Percentiles rank a stretch among this genome's conserved stretches.
These are phyloP conservation scores for Kodamaea leandrae DNA, from an alignment of 805 yeast species.

Conservation along the genomic window DNA sequence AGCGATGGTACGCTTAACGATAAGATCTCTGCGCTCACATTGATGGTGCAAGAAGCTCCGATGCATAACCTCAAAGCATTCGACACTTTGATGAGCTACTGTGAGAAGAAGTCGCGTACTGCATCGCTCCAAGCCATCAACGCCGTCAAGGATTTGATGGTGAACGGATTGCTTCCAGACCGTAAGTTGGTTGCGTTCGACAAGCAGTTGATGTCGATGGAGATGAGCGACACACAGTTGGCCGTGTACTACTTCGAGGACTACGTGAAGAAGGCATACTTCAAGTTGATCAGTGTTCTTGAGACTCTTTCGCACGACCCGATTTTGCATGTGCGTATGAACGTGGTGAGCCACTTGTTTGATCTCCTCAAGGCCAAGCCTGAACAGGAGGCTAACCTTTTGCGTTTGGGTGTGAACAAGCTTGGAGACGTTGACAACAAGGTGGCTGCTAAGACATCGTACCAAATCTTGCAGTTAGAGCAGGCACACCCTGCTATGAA, in stretches of 20 bases:
- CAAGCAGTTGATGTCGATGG: conserved; percentile 58
- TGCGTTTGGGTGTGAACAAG: conserved; percentile 87
- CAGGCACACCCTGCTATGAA: conserved; percentile 97
- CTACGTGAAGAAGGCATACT: conserved; percentile 72
- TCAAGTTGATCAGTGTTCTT: conserved; percentile 69
- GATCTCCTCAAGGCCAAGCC: conserved; percentile 83
- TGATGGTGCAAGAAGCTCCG: conserved; percentile 93
- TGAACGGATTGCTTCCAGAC: conserved; percentile 81
- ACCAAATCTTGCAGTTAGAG: conserved; percentile 71
- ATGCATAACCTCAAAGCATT: conserved; percentile 81
- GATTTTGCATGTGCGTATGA: conserved; percentile 81
- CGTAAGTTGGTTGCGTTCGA: conserved; percentile 78
- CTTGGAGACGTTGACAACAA: conserved; percentile 90
- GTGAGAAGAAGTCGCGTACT: conserved; percentile 89
- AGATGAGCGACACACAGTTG: conserved; percentile 45
- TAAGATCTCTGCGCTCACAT: conserved; percentile 91
- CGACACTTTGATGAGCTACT: conserved; percentile 71
- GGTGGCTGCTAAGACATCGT: conserved; percentile 86
- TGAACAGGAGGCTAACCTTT: conserved; percentile 91
- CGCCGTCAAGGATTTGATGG: conserved; percentile 83
- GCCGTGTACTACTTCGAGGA: conserved; percentile 87
- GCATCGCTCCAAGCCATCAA: conserved; percentile 88
- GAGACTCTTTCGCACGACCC: conserved; percentile 89
- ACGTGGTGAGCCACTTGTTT: conserved; percentile 70
- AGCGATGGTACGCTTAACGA: conserved; percentile 92